Evolutionary conservation across 2,329 filamentous ascomycete genomes (phyloP), one percentile per base, ranked within the genome.

Genomic region (Trichophyton rubrum): DNA sequence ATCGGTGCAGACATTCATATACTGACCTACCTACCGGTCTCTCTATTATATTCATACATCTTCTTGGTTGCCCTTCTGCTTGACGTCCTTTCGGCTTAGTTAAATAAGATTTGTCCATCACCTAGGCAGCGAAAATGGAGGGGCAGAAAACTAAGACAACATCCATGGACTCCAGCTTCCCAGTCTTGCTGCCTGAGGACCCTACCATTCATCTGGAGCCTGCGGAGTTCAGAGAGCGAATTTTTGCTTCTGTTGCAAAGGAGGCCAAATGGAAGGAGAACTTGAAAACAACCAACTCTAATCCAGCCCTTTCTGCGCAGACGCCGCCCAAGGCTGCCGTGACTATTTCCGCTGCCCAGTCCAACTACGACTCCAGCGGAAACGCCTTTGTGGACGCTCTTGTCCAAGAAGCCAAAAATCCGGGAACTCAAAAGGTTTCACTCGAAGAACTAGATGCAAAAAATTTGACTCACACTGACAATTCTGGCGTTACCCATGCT

Each of bases 391-490:
- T 55, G n/a, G 41, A 60, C 38, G 58, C 61, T 41, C 56, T 43
- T 17, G 35, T n/a, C 20, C 56, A 45, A 15, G 22, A 51, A 43
- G 30, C 45, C 4, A 6, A 6, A 20, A 45, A 43, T 9, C 38
- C 24, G 17, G 15, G 15, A 40, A 9, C 15, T 13, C 27, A 38
- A n/a, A 22, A 15, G 1, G 41, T 41, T 20, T 17, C 13, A 11
- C 5, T 11, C 3, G 56, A 58, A 17, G 33, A 58, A 8, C 35
- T 58, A 24, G 13, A n/a, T 5, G 33, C 41, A 3, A 58, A 17
- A n/a, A 60, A 58, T 30, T 41, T 58, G 68, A 79, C 79, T 69
- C 66, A 75, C n/a, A 85, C 81, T 0, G 75, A 79, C 38, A 83
- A 84, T 61, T 65, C 61, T 2, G 81, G 81, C 62, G 66, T 80